Base-by-base conservation (phyloP, 2,329 filamentous ascomycete species). In the Allantophomopsis lycopodina region DNA sequence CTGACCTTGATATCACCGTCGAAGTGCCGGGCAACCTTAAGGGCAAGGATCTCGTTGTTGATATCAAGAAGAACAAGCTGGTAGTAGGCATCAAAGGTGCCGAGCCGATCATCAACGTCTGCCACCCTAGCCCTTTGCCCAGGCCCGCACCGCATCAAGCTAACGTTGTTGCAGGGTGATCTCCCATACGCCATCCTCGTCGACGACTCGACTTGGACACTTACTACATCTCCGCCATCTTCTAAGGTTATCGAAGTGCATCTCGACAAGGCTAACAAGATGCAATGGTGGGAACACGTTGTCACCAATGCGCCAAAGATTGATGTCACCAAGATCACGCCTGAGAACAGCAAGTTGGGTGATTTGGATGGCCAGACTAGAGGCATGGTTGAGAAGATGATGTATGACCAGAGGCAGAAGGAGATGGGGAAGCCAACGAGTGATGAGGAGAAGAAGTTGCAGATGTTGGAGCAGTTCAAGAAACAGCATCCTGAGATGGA, bases 371-470 rank as follows among this genome's bases (percentile, higher is more conserved):
- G 91, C 44, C 83, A 94, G 69, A 98, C 91, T 40, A 75, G 91
- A 47, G 75, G 79, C 43, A 96, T 98, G 89, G 91, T 98, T 35
- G 91, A 98, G 76, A 98, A 98, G 76, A 98, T 98, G 91, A 98
- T 98, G 91, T 98, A 74, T 55, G 91, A 98, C 66, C 91, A 98
- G 70, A 72, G 83, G 49, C 88, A 96, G 67, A 98, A 98, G 76
- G 88, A 96, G 67, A 68, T 73, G 61, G 91, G 91, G 4, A 72
- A 82, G 60, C 85, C 87, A 36, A 87, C 81, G 11, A 94, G 85
- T 48, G 91, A 96, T 50, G 91, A 98, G 67, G 79, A 94, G 71
- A 85, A 88, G 70, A 96, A 96, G 73, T 63, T 78, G 56, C 89
- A 98, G 41, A 80, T 98, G 52, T 64, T 98, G 57, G 83, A 84